These are phyloP conservation scores for Beauveria pseudobassiana DNA, from an alignment of 2,329 filamentous ascomycete species.

Conservation along the genomic window DNA sequence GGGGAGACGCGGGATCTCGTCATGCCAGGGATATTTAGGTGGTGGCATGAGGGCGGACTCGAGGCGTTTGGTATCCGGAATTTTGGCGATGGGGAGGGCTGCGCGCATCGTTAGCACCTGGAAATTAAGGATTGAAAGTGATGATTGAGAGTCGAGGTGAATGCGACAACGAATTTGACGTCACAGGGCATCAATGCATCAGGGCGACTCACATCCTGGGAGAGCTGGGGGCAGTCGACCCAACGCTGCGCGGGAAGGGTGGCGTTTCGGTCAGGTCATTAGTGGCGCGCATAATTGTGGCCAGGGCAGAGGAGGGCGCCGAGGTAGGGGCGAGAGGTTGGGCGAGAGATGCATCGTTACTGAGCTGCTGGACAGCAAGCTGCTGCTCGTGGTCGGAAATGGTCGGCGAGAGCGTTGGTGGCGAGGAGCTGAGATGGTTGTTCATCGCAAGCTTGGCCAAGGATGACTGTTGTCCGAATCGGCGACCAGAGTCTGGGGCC, in stretches of 20 bases:
- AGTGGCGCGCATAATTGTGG: slow-evolving; percentile 34
- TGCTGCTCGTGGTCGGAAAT: slow-evolving; percentile 25
- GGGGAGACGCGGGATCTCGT: slow-evolving; percentile 93
- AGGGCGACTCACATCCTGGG: slow-evolving; percentile 46
- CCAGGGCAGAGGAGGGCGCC: slow-evolving; percentile 29
- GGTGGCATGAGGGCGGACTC: slow-evolving; percentile 75
- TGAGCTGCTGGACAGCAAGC: slow-evolving; percentile 26
- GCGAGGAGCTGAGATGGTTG: slow-evolving; percentile 29
- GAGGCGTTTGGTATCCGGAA: slow-evolving; percentile 69
- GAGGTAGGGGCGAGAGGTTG: slow-evolving; percentile 14
- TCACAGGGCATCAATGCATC: background rate
- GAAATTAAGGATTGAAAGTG: background rate
- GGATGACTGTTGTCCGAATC: slow-evolving; percentile 33
- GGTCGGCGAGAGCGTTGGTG: slow-evolving; percentile 23
- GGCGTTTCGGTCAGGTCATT: slow-evolving; percentile 45
- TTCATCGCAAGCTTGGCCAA: slow-evolving; percentile 40
- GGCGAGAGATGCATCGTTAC: slow-evolving; percentile 22
- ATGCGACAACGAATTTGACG: background rate
- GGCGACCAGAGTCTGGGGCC: slow-evolving; percentile 26
- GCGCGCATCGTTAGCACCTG: slow-evolving; percentile 14
- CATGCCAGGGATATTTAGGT: slow-evolving; percentile 96
- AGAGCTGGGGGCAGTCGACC: slow-evolving; percentile 51
- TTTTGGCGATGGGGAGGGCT: slow-evolving; percentile 65
- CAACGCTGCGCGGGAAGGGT: slow-evolving; percentile 47
- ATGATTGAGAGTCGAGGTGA: background rate